phyloP scores from a whole-genome alignment of 805 yeast species.

The Wickerhamomyces subpelliculosus region DNA sequence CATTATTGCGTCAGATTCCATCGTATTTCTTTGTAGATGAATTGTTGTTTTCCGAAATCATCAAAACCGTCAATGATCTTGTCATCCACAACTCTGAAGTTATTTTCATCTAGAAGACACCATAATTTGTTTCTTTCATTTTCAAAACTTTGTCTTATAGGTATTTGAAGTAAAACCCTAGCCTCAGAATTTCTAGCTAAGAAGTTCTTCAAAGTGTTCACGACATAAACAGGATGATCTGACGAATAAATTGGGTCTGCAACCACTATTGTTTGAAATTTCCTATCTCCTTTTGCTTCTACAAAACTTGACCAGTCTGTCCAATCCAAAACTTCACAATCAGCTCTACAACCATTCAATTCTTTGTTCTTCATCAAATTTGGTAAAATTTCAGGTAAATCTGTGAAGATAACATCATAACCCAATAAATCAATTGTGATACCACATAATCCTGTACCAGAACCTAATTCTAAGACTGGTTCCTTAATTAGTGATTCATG shows the following conservation, averaged over 20 bases:
- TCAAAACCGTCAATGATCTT: constrained; percentile 54
- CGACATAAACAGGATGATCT: constrained; percentile 71
- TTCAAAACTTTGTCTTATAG: constrained; percentile 62
- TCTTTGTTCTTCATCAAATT: constrained; percentile 57
- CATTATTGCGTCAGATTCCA: too few species aligned
- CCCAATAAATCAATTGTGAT: constrained; percentile 58
- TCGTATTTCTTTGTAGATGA: constrained; percentile 32
- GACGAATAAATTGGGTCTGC: constrained; percentile 89
- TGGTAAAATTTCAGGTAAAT: constrained; percentile 67
- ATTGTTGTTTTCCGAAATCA: constrained; percentile 74
- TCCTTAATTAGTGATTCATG: constrained; percentile 17
- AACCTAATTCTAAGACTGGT: constrained; percentile 66
- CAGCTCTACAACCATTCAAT: constrained; percentile 37
- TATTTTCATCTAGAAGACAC: constrained; percentile 36
- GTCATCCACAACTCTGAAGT: constrained; percentile 23
- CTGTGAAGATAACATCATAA: constrained; percentile 46
- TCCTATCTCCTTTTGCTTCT: constrained; percentile 21
- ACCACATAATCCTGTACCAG: constrained; percentile 93
- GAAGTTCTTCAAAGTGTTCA: constrained; percentile 48
- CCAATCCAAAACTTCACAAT: constrained; percentile 72
- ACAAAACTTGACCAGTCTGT: constrained; percentile 41
- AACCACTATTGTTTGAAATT: constrained; percentile 55
- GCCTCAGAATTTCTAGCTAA: constrained; percentile 28
- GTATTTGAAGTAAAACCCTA: constrained; percentile 64
- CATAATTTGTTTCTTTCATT: constrained; percentile 58